Percentiles rank a stretch among this genome's conserved stretches.
Evolutionary conservation across 495 filamentous ascomycete genomes (phyloP).

Genomic region (Darksidea phi): DNA sequence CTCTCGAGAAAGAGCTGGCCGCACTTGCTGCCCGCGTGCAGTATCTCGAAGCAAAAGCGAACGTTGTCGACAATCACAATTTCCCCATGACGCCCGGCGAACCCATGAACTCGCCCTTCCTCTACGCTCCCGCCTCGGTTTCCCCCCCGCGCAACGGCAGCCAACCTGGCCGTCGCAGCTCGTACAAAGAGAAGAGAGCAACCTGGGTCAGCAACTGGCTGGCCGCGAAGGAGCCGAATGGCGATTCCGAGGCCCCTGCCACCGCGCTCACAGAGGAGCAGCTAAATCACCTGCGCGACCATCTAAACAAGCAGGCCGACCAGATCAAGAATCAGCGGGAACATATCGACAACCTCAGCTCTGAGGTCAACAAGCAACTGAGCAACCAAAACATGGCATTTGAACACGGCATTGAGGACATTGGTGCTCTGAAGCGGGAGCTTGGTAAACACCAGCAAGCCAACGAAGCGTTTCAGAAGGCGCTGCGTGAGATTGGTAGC

Average conservation of each 20-base stretch:
- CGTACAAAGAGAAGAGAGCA: conserved; percentile 32
- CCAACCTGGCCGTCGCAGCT: conserved; percentile 30
- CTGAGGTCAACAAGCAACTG: conserved; percentile 48
- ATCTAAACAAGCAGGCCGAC: conserved; percentile 52
- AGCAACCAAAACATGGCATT: conserved; percentile 57
- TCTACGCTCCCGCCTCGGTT: conserved; percentile 18
- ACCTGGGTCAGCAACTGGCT: conserved; percentile 46
- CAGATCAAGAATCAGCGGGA: conserved; percentile 61
- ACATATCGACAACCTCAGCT: conserved; percentile 48
- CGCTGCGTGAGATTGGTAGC: conserved; percentile 91
- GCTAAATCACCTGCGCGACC: conserved; percentile 49
- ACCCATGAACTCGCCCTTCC: conserved; percentile 41
- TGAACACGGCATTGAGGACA: conserved; percentile 53
- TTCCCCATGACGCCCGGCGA: conserved; percentile 47
- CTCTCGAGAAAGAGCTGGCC: conserved; percentile 49
- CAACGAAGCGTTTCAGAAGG: conserved; percentile 98
- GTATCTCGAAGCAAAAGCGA: conserved; percentile 48
- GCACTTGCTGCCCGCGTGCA: conserved; percentile 49
- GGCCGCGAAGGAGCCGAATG: conserved; percentile 37
- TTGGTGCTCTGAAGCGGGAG: conserved; percentile 77
- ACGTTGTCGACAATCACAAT: conserved; percentile 40
- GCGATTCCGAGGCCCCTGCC: conserved; percentile 33
- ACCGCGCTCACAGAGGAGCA: conserved; percentile 47
- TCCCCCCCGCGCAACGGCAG: conserved; percentile 13
- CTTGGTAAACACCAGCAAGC: conserved; percentile 95